Conservation (phyloP, 129 eudicot genomes). For the Lactuca saligna region DNA sequence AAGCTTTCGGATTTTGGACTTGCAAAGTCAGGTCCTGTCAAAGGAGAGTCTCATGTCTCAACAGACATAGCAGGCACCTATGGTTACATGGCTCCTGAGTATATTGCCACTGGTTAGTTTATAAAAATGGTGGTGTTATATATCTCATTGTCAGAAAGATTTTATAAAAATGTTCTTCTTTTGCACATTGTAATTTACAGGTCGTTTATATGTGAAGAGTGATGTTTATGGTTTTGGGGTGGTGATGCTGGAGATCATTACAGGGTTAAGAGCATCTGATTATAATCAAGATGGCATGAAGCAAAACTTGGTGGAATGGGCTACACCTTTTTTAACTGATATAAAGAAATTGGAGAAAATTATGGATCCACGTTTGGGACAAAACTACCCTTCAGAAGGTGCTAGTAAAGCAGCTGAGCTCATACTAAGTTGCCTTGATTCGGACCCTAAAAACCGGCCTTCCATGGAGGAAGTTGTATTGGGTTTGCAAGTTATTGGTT, state of each 20-base stretch:
- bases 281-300: conserved; percentile 38
- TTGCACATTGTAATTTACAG: conserved; percentile 23
- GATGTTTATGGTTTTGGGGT: conserved; percentile 80
- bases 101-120: conserved; percentile 60
- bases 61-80: conserved; percentile 59
- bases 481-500: conserved; percentile 31
- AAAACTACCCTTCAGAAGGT: conserved; percentile 49
- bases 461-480: conserved; percentile 52
- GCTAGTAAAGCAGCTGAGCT: conserved; percentile 40
- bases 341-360: conserved; percentile 43
- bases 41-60: conserved; percentile 63
- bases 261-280: conserved; percentile 60
- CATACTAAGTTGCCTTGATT: conserved; percentile 51
- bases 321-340: conserved; percentile 48
- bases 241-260: conserved; percentile 61
- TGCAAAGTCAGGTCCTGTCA: conserved; percentile 55
- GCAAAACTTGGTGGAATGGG: conserved; percentile 66
- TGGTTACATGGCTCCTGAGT: conserved; percentile 83
- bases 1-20: conserved; percentile 78
- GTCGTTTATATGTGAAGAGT: conserved; percentile 64
- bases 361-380: conserved; percentile 57
- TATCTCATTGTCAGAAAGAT: conserved; percentile 3
- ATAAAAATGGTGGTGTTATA: not conserved
- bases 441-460: conserved; percentile 57
- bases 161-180: not conserved